phyloP scores from a whole-genome alignment of 495 filamentous ascomycete genomes.

The Sporormia fimetaria region DNA sequence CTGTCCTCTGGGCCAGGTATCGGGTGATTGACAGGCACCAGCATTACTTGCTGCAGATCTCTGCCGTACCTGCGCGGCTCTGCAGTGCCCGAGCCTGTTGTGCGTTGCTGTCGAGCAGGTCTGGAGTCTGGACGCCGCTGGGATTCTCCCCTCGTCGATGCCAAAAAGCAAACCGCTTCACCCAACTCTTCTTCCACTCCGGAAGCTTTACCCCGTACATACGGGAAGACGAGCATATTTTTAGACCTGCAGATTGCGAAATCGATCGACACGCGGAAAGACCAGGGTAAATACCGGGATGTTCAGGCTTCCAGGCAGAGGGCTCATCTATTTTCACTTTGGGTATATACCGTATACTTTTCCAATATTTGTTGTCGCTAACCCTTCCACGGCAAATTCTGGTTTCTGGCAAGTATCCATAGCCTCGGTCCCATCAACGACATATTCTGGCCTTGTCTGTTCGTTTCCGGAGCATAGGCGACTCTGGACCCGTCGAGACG shows the following conservation, averaged over 20 bases:
- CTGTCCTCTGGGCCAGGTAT: slow-evolving; percentile 13
- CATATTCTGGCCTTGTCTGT: too few species aligned
- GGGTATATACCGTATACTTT: slow-evolving; percentile 15
- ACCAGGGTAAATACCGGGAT: slow-evolving; percentile 13
- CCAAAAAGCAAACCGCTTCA: too few species aligned
- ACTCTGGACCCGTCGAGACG: too few species aligned
- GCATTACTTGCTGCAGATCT: background rate
- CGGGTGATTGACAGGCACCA: background rate
- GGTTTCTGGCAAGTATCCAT: too few species aligned
- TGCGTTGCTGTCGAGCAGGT: background rate
- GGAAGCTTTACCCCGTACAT: too few species aligned
- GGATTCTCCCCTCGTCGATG: too few species aligned
- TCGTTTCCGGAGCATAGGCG: too few species aligned
- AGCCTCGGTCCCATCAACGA: too few species aligned
- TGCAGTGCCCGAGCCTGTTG: background rate
- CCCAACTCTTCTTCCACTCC: too few species aligned
- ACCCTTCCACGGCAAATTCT: slow-evolving; percentile 6
- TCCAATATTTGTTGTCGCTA: slow-evolving; percentile 4
- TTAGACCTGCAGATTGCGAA: slow-evolving; percentile 18
- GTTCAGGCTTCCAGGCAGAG: slow-evolving; percentile 6
- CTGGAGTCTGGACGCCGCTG: too few species aligned
- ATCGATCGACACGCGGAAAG: slow-evolving; percentile 16
- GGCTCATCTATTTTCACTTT: slow-evolving; percentile 14
- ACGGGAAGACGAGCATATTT: slow-evolving; percentile 18
- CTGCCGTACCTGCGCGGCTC: slow-evolving; percentile 4